These are phyloP conservation scores for Tylopilus sp. DNA, from an alignment of 1,284 basidiomycete genomes.

Conservation along the genomic window DNA sequence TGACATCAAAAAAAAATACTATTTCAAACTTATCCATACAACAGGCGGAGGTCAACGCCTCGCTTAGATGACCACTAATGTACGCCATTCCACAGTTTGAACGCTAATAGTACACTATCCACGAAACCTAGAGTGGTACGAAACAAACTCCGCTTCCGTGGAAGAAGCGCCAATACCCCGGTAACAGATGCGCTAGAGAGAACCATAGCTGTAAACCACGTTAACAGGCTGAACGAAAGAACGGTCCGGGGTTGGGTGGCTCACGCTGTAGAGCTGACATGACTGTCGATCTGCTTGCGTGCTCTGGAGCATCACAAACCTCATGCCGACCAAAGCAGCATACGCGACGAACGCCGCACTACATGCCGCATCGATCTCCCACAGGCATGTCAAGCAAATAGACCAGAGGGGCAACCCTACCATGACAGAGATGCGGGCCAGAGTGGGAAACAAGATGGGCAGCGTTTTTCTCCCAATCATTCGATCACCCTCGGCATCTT, in stretches of 20 bases:
- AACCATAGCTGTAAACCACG: slow-evolving; percentile 28
- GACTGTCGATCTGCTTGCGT: slow-evolving; percentile 31
- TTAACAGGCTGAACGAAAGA: neutral
- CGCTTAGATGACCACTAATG: neutral
- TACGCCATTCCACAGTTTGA: slow-evolving; percentile 10
- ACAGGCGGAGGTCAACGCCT: slow-evolving; percentile 1
- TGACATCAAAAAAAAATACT: too few species aligned
- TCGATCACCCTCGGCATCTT: slow-evolving; percentile 38
- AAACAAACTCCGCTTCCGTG: slow-evolving; percentile 17
- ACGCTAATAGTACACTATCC: slow-evolving; percentile 10
- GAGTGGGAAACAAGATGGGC: slow-evolving; percentile 34
- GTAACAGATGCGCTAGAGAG: slow-evolving; percentile 33
- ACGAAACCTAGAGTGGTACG: slow-evolving; percentile 1
- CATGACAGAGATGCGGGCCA: slow-evolving; percentile 31
- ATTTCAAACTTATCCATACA: slow-evolving; percentile 9
- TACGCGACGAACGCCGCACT: slow-evolving; percentile 30
- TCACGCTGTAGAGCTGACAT: slow-evolving; percentile 35
- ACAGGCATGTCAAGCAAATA: slow-evolving; percentile 27
- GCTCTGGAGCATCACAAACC: slow-evolving; percentile 27
- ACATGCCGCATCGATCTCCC: slow-evolving; percentile 26
- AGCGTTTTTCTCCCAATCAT: slow-evolving; percentile 36
- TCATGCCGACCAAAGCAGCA: slow-evolving; percentile 29
- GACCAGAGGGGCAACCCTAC: slow-evolving; percentile 31
- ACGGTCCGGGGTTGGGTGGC: neutral
- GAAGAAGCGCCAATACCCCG: slow-evolving; percentile 32